Percentiles rank a stretch among this genome's conserved stretches.
phyloP scores from a whole-genome alignment of 2,329 filamentous ascomycete species.

The Penicillium sp. region DNA sequence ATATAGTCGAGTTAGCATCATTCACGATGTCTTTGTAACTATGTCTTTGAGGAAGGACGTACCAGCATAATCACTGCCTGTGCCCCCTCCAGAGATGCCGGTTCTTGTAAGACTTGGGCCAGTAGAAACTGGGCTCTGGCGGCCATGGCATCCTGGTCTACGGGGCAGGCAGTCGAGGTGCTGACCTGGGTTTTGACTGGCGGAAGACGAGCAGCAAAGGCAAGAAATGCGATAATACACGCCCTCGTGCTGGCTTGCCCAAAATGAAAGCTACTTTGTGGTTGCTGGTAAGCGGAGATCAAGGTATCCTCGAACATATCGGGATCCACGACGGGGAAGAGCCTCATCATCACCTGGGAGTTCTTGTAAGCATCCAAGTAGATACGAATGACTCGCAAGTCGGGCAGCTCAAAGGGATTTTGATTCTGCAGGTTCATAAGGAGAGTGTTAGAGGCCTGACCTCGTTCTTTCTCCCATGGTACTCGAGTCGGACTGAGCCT shows the following conservation, averaged over 20 bases:
- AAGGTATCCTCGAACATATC: slow-evolving; percentile 48
- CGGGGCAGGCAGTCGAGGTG: neutral
- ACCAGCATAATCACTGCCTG: slow-evolving; percentile 50
- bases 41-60: slow-evolving; percentile 17
- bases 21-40: neutral
- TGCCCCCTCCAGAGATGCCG: slow-evolving; percentile 41
- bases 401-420: slow-evolving; percentile 36
- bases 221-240: slow-evolving; percentile 50
- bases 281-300: slow-evolving; percentile 42
- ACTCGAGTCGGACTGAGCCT: slow-evolving; percentile 25
- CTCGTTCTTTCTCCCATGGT: slow-evolving; percentile 37
- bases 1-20: neutral
- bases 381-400: slow-evolving; percentile 27
- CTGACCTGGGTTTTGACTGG: slow-evolving; percentile 4
- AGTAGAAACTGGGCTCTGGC: slow-evolving; percentile 44
- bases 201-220: slow-evolving; percentile 33
- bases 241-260: slow-evolving; percentile 40
- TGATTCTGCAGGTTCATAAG: slow-evolving; percentile 20
- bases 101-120: slow-evolving; percentile 42
- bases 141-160: slow-evolving; percentile 44
- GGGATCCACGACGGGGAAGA: slow-evolving; percentile 50
- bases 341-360: slow-evolving; percentile 37
- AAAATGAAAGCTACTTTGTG: slow-evolving; percentile 12
- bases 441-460: slow-evolving; percentile 18
- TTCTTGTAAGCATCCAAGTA: slow-evolving; percentile 31